Evolutionary conservation across 257 asterid species (phyloP).

Genomic region (Solanum gandarillasii): DNA sequence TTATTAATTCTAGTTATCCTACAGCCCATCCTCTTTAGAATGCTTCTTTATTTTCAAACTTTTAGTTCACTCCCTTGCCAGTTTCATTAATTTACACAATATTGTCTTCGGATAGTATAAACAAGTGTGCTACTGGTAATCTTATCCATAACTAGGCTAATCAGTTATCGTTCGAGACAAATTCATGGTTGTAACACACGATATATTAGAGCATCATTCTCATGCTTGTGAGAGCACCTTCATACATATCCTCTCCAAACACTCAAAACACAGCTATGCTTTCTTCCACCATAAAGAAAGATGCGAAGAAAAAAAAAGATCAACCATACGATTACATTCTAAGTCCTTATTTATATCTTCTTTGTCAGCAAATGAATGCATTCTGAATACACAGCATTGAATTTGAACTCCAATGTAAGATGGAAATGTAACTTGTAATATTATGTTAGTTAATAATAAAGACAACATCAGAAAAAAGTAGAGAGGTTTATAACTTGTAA

Average conservation of each 20-base stretch:
- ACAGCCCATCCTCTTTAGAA: neutral
- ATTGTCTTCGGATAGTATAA: neutral
- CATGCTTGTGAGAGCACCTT: neutral
- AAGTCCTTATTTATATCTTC: neutral
- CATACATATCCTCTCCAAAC: neutral
- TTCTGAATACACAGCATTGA: neutral
- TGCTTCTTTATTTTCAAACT: neutral
- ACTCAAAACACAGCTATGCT: neutral
- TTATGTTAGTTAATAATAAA: neutral
- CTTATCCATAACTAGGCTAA: neutral
- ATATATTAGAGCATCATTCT: neutral
- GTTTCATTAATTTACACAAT: neutral
- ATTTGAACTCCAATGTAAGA: neutral
- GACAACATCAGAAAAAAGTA: neutral
- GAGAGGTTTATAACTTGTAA: neutral
- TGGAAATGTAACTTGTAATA: neutral
- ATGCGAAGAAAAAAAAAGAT: neutral
- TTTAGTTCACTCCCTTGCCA: neutral
- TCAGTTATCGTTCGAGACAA: neutral
- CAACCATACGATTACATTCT: neutral
- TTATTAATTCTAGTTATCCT: neutral
- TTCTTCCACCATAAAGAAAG: neutral
- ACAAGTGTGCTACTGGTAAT: neutral
- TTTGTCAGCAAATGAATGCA: neutral
- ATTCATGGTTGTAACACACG: neutral